A percentile compares a stretch with the other conserved stretches of the same genome.
phyloP scores from a whole-genome alignment of 805 yeast species.

The Saccharomycopsis javanensis region DNA sequence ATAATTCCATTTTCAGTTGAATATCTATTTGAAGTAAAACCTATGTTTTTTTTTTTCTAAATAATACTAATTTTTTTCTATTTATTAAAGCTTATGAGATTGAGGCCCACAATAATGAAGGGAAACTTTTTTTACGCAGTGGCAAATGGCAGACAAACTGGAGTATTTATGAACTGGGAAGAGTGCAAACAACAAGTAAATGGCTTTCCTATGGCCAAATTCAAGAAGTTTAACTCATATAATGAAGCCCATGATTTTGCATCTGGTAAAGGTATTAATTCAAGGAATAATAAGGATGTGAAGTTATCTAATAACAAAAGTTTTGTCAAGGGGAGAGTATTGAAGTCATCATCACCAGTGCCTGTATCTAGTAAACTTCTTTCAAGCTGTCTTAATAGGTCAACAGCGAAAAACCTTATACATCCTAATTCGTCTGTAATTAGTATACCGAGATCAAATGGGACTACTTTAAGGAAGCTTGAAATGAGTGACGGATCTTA shows the following conservation, averaged over 20 bases:
- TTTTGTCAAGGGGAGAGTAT: background rate
- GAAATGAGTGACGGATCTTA: background rate
- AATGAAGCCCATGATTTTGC: conserved; percentile 42
- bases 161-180: conserved; percentile 54
- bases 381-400: background rate
- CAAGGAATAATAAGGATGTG: background rate
- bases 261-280: background rate
- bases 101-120: background rate
- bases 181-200: conserved; percentile 42
- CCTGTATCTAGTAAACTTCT: background rate
- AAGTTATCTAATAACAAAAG: background rate
- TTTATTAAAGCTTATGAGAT: background rate
- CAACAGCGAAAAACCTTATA: background rate
- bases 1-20: too few relatives aligned
- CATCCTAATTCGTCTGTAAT: background rate
- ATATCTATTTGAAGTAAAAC: too few relatives aligned
- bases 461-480: background rate
- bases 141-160: conserved; percentile 39
- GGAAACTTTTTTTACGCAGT: conserved; percentile 10
- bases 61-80: background rate
- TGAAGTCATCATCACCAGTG: background rate
- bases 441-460: background rate
- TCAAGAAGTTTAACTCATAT: conserved; percentile 41
- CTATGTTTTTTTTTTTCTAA: background rate
- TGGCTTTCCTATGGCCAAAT: conserved; percentile 49